These are phyloP conservation scores for Dactylellina haptotyla DNA, from an alignment of 2,329 filamentous ascomycete species.

Conservation along the genomic window DNA sequence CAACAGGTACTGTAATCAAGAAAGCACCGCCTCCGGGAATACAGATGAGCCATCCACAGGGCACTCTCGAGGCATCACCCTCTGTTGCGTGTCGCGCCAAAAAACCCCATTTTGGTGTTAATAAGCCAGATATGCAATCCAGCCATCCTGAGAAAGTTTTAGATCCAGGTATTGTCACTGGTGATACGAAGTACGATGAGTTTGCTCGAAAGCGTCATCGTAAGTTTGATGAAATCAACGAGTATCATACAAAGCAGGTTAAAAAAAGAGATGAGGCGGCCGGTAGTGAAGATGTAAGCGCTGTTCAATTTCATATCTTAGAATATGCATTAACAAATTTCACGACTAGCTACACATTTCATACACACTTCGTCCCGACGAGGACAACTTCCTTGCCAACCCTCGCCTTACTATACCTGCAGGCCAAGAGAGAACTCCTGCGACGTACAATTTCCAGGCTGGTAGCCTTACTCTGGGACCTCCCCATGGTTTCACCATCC, in stretches of 20 bases:
- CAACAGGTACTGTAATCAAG: background rate
- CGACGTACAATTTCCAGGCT: conserved; percentile 19
- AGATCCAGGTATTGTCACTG: background rate
- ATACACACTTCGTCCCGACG: background rate
- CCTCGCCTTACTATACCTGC: background rate
- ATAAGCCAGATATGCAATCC: background rate
- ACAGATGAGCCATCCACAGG: background rate
- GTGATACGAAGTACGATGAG: background rate
- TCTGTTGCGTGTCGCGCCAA: background rate
- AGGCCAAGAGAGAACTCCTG: background rate
- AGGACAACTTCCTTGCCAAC: background rate
- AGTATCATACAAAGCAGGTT: background rate
- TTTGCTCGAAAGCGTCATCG: background rate
- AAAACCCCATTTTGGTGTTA: background rate
- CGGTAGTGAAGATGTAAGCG: conserved; percentile 2
- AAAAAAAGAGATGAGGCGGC: background rate
- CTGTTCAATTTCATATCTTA: background rate
- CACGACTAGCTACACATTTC: conserved; percentile 14
- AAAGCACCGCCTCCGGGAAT: background rate
- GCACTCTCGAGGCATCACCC: background rate
- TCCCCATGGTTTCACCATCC: background rate
- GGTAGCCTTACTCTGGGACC: conserved; percentile 16
- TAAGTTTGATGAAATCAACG: background rate
- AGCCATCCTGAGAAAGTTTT: background rate
- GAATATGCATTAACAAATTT: background rate